Percentiles rank a stretch among this genome's conserved stretches.
Evolutionary conservation across 306 rosid genomes (phyloP).

Genomic region (Cicer bijugum): DNA sequence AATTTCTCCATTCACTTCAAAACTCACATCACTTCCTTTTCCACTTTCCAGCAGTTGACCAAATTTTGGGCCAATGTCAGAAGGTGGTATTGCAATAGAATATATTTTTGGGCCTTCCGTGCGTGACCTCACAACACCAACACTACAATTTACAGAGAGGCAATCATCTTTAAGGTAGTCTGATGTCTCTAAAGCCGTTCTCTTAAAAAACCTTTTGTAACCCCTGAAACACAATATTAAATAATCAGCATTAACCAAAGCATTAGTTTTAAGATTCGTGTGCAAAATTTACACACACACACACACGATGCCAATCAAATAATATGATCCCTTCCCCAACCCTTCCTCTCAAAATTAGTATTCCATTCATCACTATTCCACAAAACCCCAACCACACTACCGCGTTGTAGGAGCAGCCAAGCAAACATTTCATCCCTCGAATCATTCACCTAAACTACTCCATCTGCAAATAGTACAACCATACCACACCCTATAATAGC

Average conservation of each 20-base stretch:
- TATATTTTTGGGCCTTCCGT: slow-evolving; percentile 79
- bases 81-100: slow-evolving; percentile 64
- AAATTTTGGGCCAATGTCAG: slow-evolving; percentile 71
- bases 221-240: slow-evolving; percentile 68
- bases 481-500: background rate
- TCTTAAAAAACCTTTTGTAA: slow-evolving; percentile 79
- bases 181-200: slow-evolving; percentile 72
- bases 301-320: slow-evolving; percentile 32
- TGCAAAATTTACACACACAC: background rate
- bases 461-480: slow-evolving; percentile 28
- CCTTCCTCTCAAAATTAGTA: slow-evolving; percentile 12
- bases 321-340: slow-evolving; percentile 10
- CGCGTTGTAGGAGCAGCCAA: slow-evolving; percentile 1
- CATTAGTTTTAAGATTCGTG: background rate
- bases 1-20: slow-evolving; percentile 71
- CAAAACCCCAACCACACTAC: slow-evolving; percentile 16
- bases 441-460: slow-evolving; percentile 34
- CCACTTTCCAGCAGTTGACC: slow-evolving; percentile 73
- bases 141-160: slow-evolving; percentile 75
- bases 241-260: slow-evolving; percentile 28
- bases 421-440: slow-evolving; percentile 13
- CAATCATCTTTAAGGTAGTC: slow-evolving; percentile 85
- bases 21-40: slow-evolving; percentile 74
- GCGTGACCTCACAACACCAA: slow-evolving; percentile 80
- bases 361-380: background rate